These are phyloP conservation scores for Anastatica hierochuntica DNA, from an alignment of 345 rosid species.

Conservation along the genomic window DNA sequence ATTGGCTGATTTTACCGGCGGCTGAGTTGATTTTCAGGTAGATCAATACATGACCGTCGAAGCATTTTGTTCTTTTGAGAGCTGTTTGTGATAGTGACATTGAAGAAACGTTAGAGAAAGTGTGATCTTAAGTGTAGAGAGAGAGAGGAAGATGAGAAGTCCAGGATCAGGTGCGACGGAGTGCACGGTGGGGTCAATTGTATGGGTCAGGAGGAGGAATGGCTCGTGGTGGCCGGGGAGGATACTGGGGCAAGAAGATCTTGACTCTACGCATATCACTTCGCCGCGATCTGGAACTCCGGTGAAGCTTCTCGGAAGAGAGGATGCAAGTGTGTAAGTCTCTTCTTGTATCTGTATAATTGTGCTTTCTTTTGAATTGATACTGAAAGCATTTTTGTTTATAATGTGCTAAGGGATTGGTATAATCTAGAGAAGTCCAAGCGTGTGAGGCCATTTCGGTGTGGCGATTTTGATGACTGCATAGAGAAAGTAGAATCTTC, in stretches of 20 bases:
- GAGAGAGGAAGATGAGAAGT: slow-evolving; percentile 33
- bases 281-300: slow-evolving; percentile 97
- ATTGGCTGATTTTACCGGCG: slow-evolving; percentile 29
- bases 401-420: slow-evolving; percentile 65
- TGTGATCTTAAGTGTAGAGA: slow-evolving; percentile 15
- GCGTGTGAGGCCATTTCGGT: slow-evolving; percentile 96
- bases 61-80: not conserved
- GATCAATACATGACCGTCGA: slow-evolving; percentile 13
- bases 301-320: slow-evolving; percentile 96
- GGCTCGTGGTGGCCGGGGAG: slow-evolving; percentile 99
- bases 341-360: not conserved
- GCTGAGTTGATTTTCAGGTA: slow-evolving; percentile 27
- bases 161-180: slow-evolving; percentile 43
- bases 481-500: slow-evolving; percentile 83
- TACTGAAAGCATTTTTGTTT: not conserved
- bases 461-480: slow-evolving; percentile 96
- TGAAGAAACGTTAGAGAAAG: too few species aligned
- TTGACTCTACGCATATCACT: slow-evolving; percentile 56
- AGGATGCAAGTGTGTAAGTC: slow-evolving; percentile 98
- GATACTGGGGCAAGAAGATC: slow-evolving; percentile 77
- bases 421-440: slow-evolving; percentile 96
- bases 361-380: not conserved
- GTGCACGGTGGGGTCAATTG: slow-evolving; percentile 65
- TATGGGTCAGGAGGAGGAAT: slow-evolving; percentile 95
- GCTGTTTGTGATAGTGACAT: slow-evolving; percentile 6